Conservation (phyloP, 2,329 filamentous ascomycete species). For the Nothophoma quercina region DNA sequence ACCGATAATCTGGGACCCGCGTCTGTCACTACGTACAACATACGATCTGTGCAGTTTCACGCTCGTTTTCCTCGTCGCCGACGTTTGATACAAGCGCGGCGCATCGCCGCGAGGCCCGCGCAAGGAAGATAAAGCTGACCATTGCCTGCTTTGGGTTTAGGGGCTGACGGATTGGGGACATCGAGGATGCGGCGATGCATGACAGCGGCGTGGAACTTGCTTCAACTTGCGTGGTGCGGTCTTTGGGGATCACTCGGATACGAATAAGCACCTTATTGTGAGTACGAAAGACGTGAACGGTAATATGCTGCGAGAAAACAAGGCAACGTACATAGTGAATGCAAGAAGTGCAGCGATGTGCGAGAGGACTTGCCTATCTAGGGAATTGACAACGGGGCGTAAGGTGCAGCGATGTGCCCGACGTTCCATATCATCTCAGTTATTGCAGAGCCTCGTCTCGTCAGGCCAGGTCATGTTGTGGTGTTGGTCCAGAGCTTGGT, state of each 20-base stretch:
- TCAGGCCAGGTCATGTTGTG: too few relatives aligned
- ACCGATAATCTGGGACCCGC: not conserved
- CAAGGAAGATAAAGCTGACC: not conserved
- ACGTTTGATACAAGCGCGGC: not conserved
- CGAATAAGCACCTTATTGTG: not conserved
- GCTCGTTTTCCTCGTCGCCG: not conserved
- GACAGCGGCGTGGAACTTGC: slow-evolving; percentile 3
- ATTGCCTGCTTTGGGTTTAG: slow-evolving; percentile 18
- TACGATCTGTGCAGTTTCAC: not conserved
- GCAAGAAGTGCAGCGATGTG: too few relatives aligned
- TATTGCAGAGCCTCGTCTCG: slow-evolving; percentile 2
- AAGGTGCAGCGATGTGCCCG: too few relatives aligned
- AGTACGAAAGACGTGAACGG: not conserved
- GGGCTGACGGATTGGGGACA: not conserved
- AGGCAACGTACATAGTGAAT: too few relatives aligned
- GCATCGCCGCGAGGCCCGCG: too few relatives aligned
- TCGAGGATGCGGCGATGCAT: not conserved
- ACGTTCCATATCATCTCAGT: too few relatives aligned
- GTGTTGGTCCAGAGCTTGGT: too few relatives aligned
- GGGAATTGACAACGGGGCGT: too few relatives aligned
- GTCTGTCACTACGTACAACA: not conserved
- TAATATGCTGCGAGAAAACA: too few relatives aligned
- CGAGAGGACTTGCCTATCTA: too few relatives aligned
- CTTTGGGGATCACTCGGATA: not conserved
- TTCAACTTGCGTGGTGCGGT: too few relatives aligned